phyloP scores from a whole-genome alignment of 2,329 filamentous ascomycete species.

The Diaporthe vaccinii region DNA sequence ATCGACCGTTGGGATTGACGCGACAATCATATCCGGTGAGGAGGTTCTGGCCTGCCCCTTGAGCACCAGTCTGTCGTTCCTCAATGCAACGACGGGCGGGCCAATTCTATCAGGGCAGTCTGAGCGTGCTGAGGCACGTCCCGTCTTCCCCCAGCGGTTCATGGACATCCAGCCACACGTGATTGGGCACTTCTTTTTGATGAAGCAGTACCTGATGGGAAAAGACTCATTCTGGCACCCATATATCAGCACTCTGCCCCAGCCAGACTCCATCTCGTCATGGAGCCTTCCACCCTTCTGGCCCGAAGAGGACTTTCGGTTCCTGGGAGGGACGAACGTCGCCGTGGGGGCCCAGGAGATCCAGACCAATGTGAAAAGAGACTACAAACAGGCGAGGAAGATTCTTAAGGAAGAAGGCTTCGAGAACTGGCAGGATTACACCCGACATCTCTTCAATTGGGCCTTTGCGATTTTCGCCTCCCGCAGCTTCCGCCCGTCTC shows the following conservation, averaged over 20 bases:
- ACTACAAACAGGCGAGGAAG: constrained; percentile 59
- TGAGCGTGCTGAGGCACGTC: background rate
- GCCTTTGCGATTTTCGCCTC: constrained; percentile 75
- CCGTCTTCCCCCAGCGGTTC: constrained; percentile 63
- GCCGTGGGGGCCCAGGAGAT: constrained; percentile 64
- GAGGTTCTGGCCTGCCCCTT: constrained; percentile 66
- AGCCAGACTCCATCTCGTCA: constrained; percentile 63
- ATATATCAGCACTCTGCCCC: constrained; percentile 76
- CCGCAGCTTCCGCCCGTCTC: constrained; percentile 73
- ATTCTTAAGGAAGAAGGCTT: constrained; percentile 52
- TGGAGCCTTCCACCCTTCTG: constrained; percentile 76
- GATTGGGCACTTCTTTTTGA: constrained; percentile 75
- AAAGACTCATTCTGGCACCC: constrained; percentile 74
- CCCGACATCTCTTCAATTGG: constrained; percentile 71
- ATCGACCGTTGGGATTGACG: background rate
- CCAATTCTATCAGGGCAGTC: constrained; percentile 43
- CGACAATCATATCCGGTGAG: constrained; percentile 53
- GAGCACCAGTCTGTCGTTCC: constrained; percentile 68
- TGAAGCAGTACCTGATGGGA: constrained; percentile 75
- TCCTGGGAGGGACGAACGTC: constrained; percentile 68
- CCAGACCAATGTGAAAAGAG: constrained; percentile 58
- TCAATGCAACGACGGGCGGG: constrained; percentile 63
- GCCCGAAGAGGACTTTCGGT: constrained; percentile 69
- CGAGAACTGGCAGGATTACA: constrained; percentile 53
- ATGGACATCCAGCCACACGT: constrained; percentile 70